Conservation (phyloP, 176 grass and related monocot genomes). For the Rhipidocladum racemiflorum region DNA sequence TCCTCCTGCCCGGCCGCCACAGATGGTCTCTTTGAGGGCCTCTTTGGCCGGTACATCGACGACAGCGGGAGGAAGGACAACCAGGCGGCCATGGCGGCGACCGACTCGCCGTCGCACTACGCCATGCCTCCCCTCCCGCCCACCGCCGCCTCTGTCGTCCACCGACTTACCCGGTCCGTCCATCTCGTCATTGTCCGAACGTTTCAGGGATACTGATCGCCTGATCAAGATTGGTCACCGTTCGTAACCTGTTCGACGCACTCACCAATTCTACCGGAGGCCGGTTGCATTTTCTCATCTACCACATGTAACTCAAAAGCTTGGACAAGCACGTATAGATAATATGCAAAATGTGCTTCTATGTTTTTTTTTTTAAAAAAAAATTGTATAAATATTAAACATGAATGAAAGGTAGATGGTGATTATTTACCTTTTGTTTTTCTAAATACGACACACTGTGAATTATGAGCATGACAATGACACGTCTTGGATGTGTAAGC, state of each 20-base stretch:
- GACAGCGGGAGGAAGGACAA: neutral
- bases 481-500: neutral
- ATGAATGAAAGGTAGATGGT: no score
- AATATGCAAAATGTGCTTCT: no score
- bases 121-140: constrained; percentile 59
- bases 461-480: neutral
- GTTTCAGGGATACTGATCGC: neutral
- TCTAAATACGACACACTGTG: neutral
- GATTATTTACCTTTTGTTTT: neutral
- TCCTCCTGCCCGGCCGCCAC: constrained; percentile 5
- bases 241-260: constrained; percentile 78
- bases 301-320: constrained; percentile 80
- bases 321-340: constrained; percentile 48
- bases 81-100: neutral
- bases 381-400: no score
- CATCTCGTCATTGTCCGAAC: neutral
- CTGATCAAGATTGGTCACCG: constrained; percentile 49
- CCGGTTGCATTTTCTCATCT: constrained; percentile 85
- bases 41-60: constrained; percentile 23
- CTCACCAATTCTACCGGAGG: constrained; percentile 72
- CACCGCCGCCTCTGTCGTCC: constrained; percentile 62
- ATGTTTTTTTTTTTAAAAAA: no score
- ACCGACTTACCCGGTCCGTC: constrained; percentile 57
- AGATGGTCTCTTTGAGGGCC: constrained; percentile 64
- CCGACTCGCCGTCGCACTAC: neutral